These are phyloP conservation scores for Trametes pubescens DNA, from an alignment of 1,284 basidiomycete genomes.

Conservation along the genomic window DNA sequence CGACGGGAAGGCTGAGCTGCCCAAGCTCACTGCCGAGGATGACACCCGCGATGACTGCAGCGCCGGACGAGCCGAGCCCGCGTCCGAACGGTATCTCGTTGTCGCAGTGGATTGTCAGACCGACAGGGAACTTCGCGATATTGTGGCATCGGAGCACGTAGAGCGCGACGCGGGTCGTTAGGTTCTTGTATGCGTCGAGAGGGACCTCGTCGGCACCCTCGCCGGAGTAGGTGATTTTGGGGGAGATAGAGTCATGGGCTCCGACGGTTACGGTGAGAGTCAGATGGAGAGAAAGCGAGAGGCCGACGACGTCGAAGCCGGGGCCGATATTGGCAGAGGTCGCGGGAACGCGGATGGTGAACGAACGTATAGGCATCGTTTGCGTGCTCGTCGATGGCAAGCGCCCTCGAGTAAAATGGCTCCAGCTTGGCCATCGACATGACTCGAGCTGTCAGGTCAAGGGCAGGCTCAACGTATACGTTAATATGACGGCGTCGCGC, in stretches of 20 bases:
- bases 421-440: background rate
- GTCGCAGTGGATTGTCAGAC: constrained; percentile 78
- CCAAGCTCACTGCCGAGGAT: constrained; percentile 90
- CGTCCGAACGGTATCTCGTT: constrained; percentile 99
- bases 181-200: constrained; percentile 95
- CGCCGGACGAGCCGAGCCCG: constrained; percentile 96
- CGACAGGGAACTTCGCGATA: constrained; percentile 78
- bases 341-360: constrained; percentile 88
- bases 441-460: constrained; percentile 9
- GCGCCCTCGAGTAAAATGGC: background rate
- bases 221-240: constrained; percentile 83
- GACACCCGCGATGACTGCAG: constrained; percentile 97
- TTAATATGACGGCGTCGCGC: background rate
- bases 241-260: constrained; percentile 50
- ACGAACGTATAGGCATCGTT: constrained; percentile 38
- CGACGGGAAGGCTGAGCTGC: constrained; percentile 70
- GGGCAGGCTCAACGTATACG: background rate
- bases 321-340: constrained; percentile 99
- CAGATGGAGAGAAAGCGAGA: constrained; percentile 92
- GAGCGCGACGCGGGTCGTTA: constrained; percentile 97
- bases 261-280: constrained; percentile 73
- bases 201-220: constrained; percentile 93
- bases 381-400: background rate
- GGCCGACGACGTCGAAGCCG: constrained; percentile 98
- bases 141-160: constrained; percentile 93